Conservation (phyloP, 768 basidiomycete species). For the Cystobasidium ongulense region DNA sequence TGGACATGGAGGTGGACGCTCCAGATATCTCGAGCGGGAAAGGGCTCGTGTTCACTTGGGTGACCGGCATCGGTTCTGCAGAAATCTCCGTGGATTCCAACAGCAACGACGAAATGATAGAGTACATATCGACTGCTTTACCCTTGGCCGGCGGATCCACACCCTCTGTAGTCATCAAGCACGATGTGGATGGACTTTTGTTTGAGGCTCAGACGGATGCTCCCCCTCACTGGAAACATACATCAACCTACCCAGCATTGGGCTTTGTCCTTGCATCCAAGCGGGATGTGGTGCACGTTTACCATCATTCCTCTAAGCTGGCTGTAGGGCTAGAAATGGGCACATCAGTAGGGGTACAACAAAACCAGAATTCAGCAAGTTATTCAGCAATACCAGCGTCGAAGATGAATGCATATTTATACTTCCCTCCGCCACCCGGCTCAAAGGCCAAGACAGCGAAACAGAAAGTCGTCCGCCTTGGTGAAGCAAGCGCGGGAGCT, state of each 20-base stretch:
- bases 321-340: slow-evolving; percentile 45
- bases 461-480: slow-evolving; percentile 35
- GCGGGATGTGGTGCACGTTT: slow-evolving; percentile 75
- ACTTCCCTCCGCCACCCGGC: slow-evolving; percentile 26
- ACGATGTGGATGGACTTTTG: slow-evolving; percentile 63
- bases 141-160: slow-evolving; percentile 46
- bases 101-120: slow-evolving; percentile 41
- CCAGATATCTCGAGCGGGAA: slow-evolving; percentile 55
- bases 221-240: slow-evolving; percentile 58
- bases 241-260: slow-evolving; percentile 75
- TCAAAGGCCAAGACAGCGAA: slow-evolving; percentile 17
- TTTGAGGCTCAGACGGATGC: slow-evolving; percentile 47
- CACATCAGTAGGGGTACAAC: neutral
- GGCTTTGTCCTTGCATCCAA: slow-evolving; percentile 93
- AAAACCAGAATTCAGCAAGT: neutral
- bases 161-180: slow-evolving; percentile 55
- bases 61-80: slow-evolving; percentile 51
- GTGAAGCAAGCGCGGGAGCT: slow-evolving; percentile 18
- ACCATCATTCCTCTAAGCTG: slow-evolving; percentile 58
- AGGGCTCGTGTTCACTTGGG: slow-evolving; percentile 59
- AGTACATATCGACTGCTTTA: slow-evolving; percentile 61
- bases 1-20: slow-evolving; percentile 78
- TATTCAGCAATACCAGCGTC: neutral
- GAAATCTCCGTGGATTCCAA: slow-evolving; percentile 49
- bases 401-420: slow-evolving; percentile 36